These are phyloP conservation scores for Camellia oleifera DNA, from an alignment of 179 eudicot genomes.

Conservation along the genomic window DNA sequence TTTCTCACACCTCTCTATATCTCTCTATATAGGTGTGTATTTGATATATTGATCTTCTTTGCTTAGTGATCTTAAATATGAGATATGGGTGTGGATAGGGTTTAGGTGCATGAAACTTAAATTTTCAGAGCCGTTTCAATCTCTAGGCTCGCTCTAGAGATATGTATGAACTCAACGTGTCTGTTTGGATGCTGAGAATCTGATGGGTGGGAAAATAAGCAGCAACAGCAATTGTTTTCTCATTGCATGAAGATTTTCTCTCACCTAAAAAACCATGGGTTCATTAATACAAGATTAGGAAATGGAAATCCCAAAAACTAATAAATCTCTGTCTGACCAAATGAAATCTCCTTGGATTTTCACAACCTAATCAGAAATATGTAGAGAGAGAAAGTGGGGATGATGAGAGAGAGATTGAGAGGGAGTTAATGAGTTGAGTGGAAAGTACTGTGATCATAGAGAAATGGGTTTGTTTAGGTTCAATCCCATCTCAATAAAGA, in stretches of 20 bases:
- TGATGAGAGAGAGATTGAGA: background rate
- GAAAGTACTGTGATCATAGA: background rate
- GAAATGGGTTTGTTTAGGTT: slow-evolving; percentile 7
- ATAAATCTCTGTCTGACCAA: background rate
- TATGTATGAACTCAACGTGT: slow-evolving; percentile 17
- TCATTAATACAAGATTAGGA: background rate
- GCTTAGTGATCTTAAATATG: background rate
- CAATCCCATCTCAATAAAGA: background rate
- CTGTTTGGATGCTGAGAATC: slow-evolving; percentile 16
- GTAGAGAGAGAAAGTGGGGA: background rate
- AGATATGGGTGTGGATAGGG: background rate
- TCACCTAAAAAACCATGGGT: background rate
- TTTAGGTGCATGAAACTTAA: slow-evolving; percentile 15
- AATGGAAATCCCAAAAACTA: slow-evolving; percentile 2
- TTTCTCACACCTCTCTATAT: slow-evolving; percentile 13
- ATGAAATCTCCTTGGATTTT: slow-evolving; percentile 3
- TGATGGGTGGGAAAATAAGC: slow-evolving; percentile 12
- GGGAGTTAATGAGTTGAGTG: background rate
- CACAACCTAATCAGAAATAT: background rate
- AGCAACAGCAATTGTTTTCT: background rate
- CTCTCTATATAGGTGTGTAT: background rate
- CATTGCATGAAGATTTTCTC: slow-evolving; percentile 18
- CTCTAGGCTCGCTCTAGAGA: background rate
- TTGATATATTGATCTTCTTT: background rate
- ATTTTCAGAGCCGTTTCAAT: slow-evolving; percentile 15